Conservation (phyloP, 805 yeast genomes). For the Kluyveromyces nonfermentans region DNA sequence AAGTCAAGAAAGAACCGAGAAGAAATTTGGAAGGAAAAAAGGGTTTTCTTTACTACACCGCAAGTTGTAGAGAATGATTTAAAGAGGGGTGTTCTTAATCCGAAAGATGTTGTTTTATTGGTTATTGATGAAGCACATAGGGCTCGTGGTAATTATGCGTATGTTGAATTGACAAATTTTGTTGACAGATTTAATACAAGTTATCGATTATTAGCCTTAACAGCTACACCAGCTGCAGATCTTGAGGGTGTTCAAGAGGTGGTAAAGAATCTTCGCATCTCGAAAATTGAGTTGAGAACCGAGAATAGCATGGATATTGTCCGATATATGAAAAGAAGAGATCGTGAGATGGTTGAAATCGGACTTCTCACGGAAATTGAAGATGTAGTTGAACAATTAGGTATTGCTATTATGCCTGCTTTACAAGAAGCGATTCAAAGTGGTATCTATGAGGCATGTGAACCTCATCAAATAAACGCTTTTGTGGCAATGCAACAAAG, state of each 20-base stretch:
- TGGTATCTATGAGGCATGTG: constrained; percentile 53
- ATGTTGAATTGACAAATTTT: constrained; percentile 69
- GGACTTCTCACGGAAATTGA: constrained; percentile 44
- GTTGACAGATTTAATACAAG: constrained; percentile 53
- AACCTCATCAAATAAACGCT: constrained; percentile 59
- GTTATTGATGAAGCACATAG: constrained; percentile 96
- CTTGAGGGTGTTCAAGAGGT: constrained; percentile 84
- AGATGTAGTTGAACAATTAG: constrained; percentile 44
- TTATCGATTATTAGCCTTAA: constrained; percentile 71
- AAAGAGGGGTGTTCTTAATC: constrained; percentile 62
- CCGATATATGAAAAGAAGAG: constrained; percentile 66
- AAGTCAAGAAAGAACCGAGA: constrained; percentile 50
- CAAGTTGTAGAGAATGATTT: constrained; percentile 93
- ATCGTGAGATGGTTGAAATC: constrained; percentile 50
- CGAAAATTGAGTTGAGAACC: constrained; percentile 76
- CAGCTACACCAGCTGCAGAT: constrained; percentile 93
- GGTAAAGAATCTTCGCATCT: constrained; percentile 60
- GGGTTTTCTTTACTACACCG: constrained; percentile 91
- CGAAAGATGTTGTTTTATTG: constrained; percentile 61
- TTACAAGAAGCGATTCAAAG: constrained; percentile 54
- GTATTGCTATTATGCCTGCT: constrained; percentile 59
- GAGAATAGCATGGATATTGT: constrained; percentile 73
- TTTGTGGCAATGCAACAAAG: constrained; percentile 65
- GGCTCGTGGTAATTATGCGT: constrained; percentile 84
- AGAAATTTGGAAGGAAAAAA: constrained; percentile 64